Evolutionary conservation across 2,329 filamentous ascomycete species (phyloP), one percentile per base, ranked within the genome.

Genomic region (Fusarium staphyleae): DNA sequence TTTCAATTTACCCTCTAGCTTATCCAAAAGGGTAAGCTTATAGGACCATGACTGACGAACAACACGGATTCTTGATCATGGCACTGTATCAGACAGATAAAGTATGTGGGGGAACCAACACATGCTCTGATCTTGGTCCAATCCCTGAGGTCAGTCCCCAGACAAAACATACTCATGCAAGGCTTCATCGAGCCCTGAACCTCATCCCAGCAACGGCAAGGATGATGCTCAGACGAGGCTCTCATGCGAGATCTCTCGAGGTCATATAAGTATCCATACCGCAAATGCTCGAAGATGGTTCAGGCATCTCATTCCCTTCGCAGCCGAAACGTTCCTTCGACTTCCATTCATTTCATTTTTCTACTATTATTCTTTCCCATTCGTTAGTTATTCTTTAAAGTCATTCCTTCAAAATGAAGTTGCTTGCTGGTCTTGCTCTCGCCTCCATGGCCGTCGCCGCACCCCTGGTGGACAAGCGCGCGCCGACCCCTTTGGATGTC

Each of bases 401-500:
- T 54, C 48, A 8, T 41, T 62, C 53, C 61, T 61, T 60, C 52
- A 66, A 16, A 32, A 67, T 67, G 65, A 67, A 68, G 63, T 51
- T 63, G 61, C 60, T 67, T 62, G 59, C 61, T 44, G 59, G 63
- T 59, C 55, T 67, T 36, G 63, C 61, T 58, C 48, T 67, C 18
- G 65, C 65, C 49, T 66, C 65, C 5, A 44, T 66, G 55, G 62
- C 63, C 50, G 24, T 55, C 33, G 65, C 65, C 52, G 61, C 62
- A 40, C 65, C 65, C 37, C 49, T 66, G 28, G 45, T 51, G 44
- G 51, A 56, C 5, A 55, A 62, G 55, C 75, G 72, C 66, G 77
- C 64, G 66, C 74, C 66, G 66, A 73, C 56, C 3, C 74, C 77
- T 47, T 68, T 80, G 42, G 70, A 77, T 15, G 76, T 80, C 54